Conservation (phyloP, 2,329 filamentous ascomycete species). For the Tolypocladium paradoxum region DNA sequence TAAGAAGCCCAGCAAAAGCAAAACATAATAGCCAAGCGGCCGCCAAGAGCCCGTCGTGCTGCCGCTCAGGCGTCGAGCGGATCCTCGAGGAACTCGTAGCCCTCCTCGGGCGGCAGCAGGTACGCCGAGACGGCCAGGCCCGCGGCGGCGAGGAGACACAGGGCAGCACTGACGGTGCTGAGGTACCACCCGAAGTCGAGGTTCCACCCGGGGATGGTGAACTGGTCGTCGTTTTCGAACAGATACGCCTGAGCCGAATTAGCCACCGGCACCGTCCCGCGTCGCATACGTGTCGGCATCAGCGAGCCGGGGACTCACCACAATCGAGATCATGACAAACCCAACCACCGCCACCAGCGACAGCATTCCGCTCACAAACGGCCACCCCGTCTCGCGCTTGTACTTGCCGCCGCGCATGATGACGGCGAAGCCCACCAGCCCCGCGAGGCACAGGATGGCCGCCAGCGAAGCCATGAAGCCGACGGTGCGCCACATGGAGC, state of each 20-base stretch:
- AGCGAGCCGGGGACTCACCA: conserved; percentile 48
- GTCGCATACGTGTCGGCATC: too few relatives aligned
- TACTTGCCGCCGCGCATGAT: conserved; percentile 70
- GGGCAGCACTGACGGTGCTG: conserved; percentile 43
- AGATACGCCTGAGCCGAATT: conserved; percentile 55
- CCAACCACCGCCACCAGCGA: conserved; percentile 56
- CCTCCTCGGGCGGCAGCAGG: conserved; percentile 67
- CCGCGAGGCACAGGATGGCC: conserved; percentile 70
- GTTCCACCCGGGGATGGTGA: conserved; percentile 68
- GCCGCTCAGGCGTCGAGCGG: conserved; percentile 37
- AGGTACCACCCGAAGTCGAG: conserved; percentile 73
- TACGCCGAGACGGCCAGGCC: conserved; percentile 58
- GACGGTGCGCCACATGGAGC: conserved; percentile 80
- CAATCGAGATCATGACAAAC: conserved; percentile 67
- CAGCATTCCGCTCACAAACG: conserved; percentile 57
- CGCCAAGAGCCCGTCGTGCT: neutral
- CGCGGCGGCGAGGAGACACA: conserved; percentile 41
- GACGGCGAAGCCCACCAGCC: conserved; percentile 68
- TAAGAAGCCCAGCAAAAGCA: neutral
- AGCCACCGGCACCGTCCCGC: too few relatives aligned
- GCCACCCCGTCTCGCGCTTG: conserved; percentile 75
- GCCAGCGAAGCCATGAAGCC: conserved; percentile 83
- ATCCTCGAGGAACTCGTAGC: conserved; percentile 61
- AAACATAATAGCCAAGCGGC: neutral
- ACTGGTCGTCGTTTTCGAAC: conserved; percentile 73